Base-by-base conservation (phyloP, 768 basidiomycete species). In the Coprinellus micaceus region DNA sequence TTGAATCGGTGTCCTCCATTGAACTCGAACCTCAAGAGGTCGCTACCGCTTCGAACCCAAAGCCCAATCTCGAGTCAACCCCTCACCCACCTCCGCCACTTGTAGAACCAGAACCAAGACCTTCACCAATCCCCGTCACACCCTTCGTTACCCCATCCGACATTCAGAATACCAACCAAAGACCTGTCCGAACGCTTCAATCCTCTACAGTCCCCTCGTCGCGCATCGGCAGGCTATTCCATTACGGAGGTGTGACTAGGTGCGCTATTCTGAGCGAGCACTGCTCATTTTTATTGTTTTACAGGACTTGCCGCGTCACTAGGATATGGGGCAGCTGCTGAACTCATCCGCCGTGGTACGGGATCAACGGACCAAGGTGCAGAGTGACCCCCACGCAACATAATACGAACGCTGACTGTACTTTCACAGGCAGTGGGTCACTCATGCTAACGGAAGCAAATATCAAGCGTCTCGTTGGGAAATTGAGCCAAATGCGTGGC, bases 401-500 rank as follows among this genome's bases (percentile, higher is more conserved):
- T 11, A 21, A 19, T 10, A 3, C 48, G 40, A 4, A 7, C 19
- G n/a, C 15, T 7, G 15, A 26, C n/a, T 22, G 13, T 33, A 36
- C 3, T 7, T 36, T 51, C 33, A 19, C 49, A 51, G 49, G 30
- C 30, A 51, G 49, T 30, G 71, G 82, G 2, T 82, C 87, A 1
- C 67, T 94, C 4, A 85, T 98, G 69, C 84, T 98, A 84, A 91
- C 88, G 1, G 94, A 97, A 68, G 87, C 88, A 6, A 98, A 98
- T 66, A 79, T 98, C 54, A 85, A 85, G 50, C 82, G 95, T 2
- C 79, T 99, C 0, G 97, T 98, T 1, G 84, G 86, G 1, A 97
- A 96, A 63, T 77, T 99, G n/a, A 87, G 91, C 0, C 83, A 88
- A 67, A 98, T 99, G 97, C 78, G 95, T 13, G 96, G 96, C 0